phyloP scores from a whole-genome alignment of 129 eudicot genomes.

The Pulicaria dysenterica region DNA sequence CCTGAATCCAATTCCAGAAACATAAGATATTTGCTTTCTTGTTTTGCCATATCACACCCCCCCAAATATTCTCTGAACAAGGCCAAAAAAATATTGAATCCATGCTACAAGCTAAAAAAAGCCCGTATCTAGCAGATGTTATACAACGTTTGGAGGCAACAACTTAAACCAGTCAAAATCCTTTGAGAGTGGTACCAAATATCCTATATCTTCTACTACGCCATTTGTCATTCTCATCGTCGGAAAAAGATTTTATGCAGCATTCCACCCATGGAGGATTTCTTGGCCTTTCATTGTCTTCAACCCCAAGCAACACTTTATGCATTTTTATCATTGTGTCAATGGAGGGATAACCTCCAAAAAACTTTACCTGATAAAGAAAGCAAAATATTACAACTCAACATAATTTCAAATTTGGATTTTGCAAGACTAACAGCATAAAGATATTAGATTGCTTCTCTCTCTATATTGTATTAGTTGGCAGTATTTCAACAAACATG shows the following conservation, averaged over 20 bases:
- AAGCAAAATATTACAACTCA: conserved; percentile 6
- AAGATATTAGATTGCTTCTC: too few species aligned
- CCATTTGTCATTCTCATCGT: conserved; percentile 59
- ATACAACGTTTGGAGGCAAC: not conserved
- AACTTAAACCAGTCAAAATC: conserved; percentile 8
- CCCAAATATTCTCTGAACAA: too few species aligned
- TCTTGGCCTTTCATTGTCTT: conserved; percentile 49
- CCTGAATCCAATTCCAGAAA: not conserved
- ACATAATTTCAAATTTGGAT: not conserved
- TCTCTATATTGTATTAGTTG: too few species aligned
- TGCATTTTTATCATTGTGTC: conserved; percentile 46
- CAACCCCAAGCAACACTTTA: conserved; percentile 64
- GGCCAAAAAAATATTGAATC: not conserved
- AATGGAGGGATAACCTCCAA: conserved; percentile 48
- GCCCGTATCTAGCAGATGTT: not conserved
- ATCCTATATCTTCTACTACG: conserved; percentile 64
- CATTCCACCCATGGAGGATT: conserved; percentile 87
- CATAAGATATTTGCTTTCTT: not conserved
- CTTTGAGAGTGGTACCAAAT: conserved; percentile 56
- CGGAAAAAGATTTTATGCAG: conserved; percentile 70
- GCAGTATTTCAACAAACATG: too few species aligned
- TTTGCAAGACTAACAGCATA: not conserved
- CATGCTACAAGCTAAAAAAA: not conserved
- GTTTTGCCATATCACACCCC: not conserved
- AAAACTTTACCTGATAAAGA: conserved; percentile 51